These are phyloP conservation scores for Curvularia sp. DNA, from an alignment of 2,329 filamentous ascomycete species.

Conservation along the genomic window DNA sequence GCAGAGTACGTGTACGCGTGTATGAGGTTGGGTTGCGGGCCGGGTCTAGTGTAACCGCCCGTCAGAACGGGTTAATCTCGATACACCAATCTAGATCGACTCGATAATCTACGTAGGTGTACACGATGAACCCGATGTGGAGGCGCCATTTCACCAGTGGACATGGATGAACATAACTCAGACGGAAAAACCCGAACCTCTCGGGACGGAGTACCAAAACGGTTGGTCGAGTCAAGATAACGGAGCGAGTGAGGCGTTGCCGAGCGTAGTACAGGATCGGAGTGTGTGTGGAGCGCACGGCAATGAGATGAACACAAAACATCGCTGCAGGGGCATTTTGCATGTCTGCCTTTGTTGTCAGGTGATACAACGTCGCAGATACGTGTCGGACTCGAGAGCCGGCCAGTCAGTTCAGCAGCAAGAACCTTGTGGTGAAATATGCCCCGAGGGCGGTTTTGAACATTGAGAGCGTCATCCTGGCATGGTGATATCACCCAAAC, in stretches of 20 bases:
- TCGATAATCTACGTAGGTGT: not conserved
- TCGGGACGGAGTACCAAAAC: not conserved
- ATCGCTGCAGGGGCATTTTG: not conserved
- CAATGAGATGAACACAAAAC: not conserved
- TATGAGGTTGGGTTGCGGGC: constrained; percentile 1
- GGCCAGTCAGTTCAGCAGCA: constrained; percentile 7
- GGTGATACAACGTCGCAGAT: not conserved
- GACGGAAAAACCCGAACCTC: not conserved
- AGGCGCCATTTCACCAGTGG: not conserved
- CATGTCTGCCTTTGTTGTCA: not conserved
- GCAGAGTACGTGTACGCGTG: not conserved
- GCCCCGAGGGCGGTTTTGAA: not conserved
- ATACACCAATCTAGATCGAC: not conserved
- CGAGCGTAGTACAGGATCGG: not conserved
- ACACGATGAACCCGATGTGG: not conserved
- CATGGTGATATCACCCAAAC: not conserved
- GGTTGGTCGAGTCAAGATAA: not conserved
- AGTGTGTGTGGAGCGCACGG: not conserved
- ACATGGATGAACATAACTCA: not conserved
- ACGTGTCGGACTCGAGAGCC: constrained; percentile 1
- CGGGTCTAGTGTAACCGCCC: not conserved
- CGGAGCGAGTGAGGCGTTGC: not conserved
- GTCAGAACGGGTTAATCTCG: not conserved
- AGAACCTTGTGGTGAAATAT: not conserved
- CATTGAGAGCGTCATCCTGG: not conserved